phyloP scores from a whole-genome alignment of 441 rosid species.

The Gossypium lobatum region DNA sequence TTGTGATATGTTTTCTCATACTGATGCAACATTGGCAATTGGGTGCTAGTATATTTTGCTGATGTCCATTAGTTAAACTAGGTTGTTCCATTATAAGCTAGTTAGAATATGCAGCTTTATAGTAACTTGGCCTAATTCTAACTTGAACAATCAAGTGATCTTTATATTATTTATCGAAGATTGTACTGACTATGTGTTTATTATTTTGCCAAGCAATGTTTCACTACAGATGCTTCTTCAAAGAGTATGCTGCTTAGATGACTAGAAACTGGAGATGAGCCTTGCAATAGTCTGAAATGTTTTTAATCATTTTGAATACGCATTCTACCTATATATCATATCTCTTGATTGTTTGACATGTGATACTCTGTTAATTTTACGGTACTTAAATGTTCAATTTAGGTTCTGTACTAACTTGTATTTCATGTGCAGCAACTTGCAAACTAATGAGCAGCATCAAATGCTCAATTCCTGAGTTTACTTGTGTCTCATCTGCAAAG shows the following conservation, averaged over 20 bases:
- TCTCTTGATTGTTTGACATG: not conserved
- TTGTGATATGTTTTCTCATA: not conserved
- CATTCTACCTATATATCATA: not conserved
- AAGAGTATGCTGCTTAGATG: not conserved
- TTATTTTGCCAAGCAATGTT: not conserved
- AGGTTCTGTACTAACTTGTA: conserved; percentile 12
- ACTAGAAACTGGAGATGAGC: not conserved
- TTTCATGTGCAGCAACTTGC: conserved; percentile 67
- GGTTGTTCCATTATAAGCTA: not conserved
- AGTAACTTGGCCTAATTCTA: not conserved
- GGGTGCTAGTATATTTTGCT: conserved; percentile 1
- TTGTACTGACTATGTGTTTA: not conserved
- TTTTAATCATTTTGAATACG: not conserved
- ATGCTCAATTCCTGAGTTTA: conserved; percentile 91
- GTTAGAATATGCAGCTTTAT: not conserved
- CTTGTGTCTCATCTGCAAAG: conserved; percentile 88
- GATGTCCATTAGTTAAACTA: not conserved
- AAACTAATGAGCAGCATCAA: conserved; percentile 71
- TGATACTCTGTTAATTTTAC: not conserved
- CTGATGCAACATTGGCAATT: conserved; percentile 1
- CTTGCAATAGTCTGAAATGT: not conserved
- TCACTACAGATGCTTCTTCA: not conserved
- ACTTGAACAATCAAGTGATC: not conserved
- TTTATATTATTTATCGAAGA: not conserved
- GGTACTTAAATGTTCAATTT: not conserved